These are phyloP conservation scores for Orbilia javanica DNA, from an alignment of 2,329 filamentous ascomycete genomes.

Conservation along the genomic window DNA sequence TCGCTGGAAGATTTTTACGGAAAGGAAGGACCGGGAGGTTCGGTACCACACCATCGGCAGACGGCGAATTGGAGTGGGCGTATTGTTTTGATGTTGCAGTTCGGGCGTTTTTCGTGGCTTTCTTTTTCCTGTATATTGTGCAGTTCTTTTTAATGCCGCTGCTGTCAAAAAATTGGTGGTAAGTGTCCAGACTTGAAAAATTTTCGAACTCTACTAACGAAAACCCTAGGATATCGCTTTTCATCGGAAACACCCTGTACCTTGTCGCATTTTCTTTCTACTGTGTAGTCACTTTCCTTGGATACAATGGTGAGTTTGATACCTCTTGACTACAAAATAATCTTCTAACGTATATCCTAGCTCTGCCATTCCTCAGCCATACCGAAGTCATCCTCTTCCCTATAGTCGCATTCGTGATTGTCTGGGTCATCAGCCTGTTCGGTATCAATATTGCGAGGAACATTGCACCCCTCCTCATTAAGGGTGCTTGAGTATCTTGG, in stretches of 20 bases:
- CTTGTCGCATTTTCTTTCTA: constrained; percentile 76
- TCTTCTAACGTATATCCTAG: constrained; percentile 63
- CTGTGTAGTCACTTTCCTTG: constrained; percentile 76
- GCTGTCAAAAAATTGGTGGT: constrained; percentile 70
- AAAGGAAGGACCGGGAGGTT: constrained; percentile 73
- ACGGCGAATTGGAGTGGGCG: constrained; percentile 76
- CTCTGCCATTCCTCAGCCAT: constrained; percentile 76
- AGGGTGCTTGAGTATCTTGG: constrained; percentile 26
- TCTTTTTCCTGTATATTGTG: constrained; percentile 73
- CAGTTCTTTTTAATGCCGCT: constrained; percentile 77
- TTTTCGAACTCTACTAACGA: constrained; percentile 7
- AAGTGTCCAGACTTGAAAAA: constrained; percentile 45
- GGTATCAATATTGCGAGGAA: constrained; percentile 62
- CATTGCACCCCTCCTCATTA: constrained; percentile 59
- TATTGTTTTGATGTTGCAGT: constrained; percentile 78
- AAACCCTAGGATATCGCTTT: constrained; percentile 68
- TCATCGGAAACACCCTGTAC: constrained; percentile 76
- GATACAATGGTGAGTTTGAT: constrained; percentile 71
- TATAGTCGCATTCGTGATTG: constrained; percentile 71
- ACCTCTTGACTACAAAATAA: not conserved
- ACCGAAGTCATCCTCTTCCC: constrained; percentile 76
- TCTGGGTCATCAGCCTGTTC: constrained; percentile 72
- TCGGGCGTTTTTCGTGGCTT: constrained; percentile 76
- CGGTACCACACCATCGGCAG: constrained; percentile 68
- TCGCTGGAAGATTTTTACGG: constrained; percentile 73